Base-by-base conservation (phyloP, 371 early-diverging fungal genomes). In the Coemansia sp. region DNA sequence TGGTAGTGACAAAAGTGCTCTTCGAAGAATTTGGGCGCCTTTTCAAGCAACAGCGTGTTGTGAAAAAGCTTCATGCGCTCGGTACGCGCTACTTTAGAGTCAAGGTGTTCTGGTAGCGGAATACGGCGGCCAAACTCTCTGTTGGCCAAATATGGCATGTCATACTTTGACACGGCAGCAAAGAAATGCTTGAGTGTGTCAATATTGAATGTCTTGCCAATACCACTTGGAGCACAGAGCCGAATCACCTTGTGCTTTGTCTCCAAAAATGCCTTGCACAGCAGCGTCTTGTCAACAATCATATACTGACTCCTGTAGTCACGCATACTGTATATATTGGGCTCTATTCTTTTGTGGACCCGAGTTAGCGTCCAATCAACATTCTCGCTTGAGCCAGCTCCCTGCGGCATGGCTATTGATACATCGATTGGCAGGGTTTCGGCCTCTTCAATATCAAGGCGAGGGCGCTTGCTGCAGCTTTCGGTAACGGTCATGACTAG, bases 61-160 rank as follows among this genome's bases (percentile, higher is more conserved):
- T 47, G 27, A 21, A 60, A 60, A 6, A 60, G 24, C 48, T 60
- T 60, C 61, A 61, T 61, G 13, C 61, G 48, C 11, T 51, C 51
- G 22, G 14, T 16, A 24, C 10, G 34, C 6, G 61, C 61, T 34
- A 22, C 61, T 14, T 18, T 21, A 8, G 48, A 1, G 18, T 50
- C 51, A 13, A 61, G 24, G 1, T 50, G 22, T 22, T 18, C 13
- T 16, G 37, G 18, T 11, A 14, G n/a, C n/a, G 18, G 7, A 5
- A n/a, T 13, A 1, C 3, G 11, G 29, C 21, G 31, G 16, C 5
- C 31, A 50, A 16, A 14, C 13, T 27, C 14, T 8, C 7, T 31
- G 22, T 29, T 58, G 4, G 2, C 21, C 10, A 51, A 13, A 8
- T 5, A 13, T 3, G 51, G 61, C 61, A 61, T 61, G 37, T 61